Percentiles rank a stretch among this genome's conserved stretches.
These are phyloP conservation scores for Cryptosporidium xiaoi DNA, from an alignment of 169 alveolate genomes.

Conservation along the genomic window DNA sequence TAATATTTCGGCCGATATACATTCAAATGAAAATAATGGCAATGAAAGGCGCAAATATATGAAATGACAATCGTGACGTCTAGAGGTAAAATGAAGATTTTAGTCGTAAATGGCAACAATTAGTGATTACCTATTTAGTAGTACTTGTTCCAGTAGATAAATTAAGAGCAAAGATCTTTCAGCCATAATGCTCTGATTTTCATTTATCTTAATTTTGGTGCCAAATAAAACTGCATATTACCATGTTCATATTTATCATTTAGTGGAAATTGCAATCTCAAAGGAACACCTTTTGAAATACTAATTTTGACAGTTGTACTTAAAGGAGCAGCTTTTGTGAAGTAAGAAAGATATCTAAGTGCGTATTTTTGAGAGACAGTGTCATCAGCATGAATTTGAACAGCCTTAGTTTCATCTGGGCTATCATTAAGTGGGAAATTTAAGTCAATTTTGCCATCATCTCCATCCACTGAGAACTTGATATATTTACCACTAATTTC, in stretches of 20 bases:
- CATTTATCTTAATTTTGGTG: slow-evolving; percentile 63
- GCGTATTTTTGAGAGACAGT: slow-evolving; percentile 87
- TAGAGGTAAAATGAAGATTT: too few relatives aligned
- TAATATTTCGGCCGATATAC: too few relatives aligned
- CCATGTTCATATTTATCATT: slow-evolving; percentile 70
- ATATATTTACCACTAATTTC: slow-evolving; percentile 85
- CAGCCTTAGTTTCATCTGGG: slow-evolving; percentile 80
- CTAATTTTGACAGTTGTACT: slow-evolving; percentile 87
- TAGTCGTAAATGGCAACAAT: not conserved
- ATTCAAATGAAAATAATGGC: too few relatives aligned
- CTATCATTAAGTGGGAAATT: slow-evolving; percentile 83
- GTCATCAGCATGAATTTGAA: slow-evolving; percentile 82
- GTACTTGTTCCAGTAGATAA: not conserved
- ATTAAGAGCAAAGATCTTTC: too few relatives aligned
- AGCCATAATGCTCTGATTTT: not conserved
- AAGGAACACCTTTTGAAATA: slow-evolving; percentile 86
- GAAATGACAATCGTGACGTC: too few relatives aligned
- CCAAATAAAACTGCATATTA: slow-evolving; percentile 58
- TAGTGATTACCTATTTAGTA: slow-evolving; percentile 8
- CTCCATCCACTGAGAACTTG: slow-evolving; percentile 85
- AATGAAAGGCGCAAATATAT: too few relatives aligned
- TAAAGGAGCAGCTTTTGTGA: slow-evolving; percentile 85
- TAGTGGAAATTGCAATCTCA: slow-evolving; percentile 75
- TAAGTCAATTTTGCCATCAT: slow-evolving; percentile 84
- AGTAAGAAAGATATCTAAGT: slow-evolving; percentile 84